These are phyloP conservation scores for Clarireedia monteithiana DNA, from an alignment of 2,329 filamentous ascomycete species.

Conservation along the genomic window DNA sequence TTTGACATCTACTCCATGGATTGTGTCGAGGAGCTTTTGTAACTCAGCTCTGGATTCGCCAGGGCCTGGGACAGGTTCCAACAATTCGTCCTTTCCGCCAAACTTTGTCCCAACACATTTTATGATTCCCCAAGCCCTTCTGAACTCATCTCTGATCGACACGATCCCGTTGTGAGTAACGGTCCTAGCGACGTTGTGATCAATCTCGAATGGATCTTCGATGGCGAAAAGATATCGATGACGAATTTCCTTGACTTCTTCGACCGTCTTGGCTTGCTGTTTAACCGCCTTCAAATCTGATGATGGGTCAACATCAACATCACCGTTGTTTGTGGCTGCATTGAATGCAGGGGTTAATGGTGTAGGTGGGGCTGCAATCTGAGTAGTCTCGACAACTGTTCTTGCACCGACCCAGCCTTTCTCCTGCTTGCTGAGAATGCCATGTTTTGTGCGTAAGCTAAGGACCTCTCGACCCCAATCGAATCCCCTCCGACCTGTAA, in stretches of 20 bases:
- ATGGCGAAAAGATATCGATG: slow-evolving; percentile 82
- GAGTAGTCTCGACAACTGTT: slow-evolving; percentile 51
- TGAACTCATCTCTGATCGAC: slow-evolving; percentile 76
- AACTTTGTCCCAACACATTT: slow-evolving; percentile 38
- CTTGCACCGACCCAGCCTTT: slow-evolving; percentile 86
- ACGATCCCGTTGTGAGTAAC: slow-evolving; percentile 79
- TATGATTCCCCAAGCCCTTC: slow-evolving; percentile 69
- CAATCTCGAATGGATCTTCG: slow-evolving; percentile 82
- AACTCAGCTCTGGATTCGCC: slow-evolving; percentile 13
- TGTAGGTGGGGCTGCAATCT: slow-evolving; percentile 26
- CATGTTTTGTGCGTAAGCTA: slow-evolving; percentile 64
- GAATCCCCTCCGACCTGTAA: slow-evolving; percentile 50
- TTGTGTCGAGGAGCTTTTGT: slow-evolving; percentile 17
- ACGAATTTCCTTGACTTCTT: slow-evolving; percentile 55
- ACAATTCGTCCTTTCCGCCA: slow-evolving; percentile 17
- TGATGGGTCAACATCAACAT: too few species aligned
- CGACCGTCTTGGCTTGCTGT: slow-evolving; percentile 15
- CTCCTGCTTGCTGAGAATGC: slow-evolving; percentile 62
- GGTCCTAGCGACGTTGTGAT: slow-evolving; percentile 82
- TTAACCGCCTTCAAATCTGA: slow-evolving; percentile 12
- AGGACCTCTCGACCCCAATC: slow-evolving; percentile 76
- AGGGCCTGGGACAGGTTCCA: slow-evolving; percentile 15
- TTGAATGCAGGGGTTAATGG: slow-evolving; percentile 11
- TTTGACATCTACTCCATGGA: slow-evolving; percentile 18
- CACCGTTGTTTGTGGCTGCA: not conserved